Evolutionary conservation across 345 rosid genomes (phyloP).

Genomic region (Melastoma malabathricum): DNA sequence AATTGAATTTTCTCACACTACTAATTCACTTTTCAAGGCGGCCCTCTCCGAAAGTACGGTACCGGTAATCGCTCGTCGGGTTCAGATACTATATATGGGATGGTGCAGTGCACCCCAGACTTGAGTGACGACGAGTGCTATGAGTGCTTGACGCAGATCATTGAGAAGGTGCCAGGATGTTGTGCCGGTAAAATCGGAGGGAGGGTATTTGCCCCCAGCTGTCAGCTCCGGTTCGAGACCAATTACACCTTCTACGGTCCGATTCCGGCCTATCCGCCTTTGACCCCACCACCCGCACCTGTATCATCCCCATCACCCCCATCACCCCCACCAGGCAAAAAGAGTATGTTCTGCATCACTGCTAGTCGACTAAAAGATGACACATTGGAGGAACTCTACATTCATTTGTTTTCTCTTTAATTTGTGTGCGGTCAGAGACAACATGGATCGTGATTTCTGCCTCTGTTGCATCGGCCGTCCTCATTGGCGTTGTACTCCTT

Average conservation of each 20-base stretch:
- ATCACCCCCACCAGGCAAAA: not conserved
- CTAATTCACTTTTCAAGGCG: too few species aligned
- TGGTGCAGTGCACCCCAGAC: conserved; percentile 36
- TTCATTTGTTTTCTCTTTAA: too few species aligned
- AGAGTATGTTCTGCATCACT: too few species aligned
- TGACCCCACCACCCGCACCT: not conserved
- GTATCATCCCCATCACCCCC: not conserved
- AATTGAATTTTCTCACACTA: too few species aligned
- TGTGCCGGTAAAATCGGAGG: not conserved
- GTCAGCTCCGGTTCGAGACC: not conserved
- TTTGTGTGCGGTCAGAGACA: too few species aligned
- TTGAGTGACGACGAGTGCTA: conserved; percentile 8
- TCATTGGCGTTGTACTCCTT: too few species aligned
- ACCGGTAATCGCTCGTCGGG: conserved; percentile 13
- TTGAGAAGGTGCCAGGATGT: not conserved
- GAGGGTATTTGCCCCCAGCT: not conserved
- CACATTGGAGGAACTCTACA: too few species aligned
- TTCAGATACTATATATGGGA: conserved; percentile 15
- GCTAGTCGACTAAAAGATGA: too few species aligned
- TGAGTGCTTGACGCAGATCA: not conserved
- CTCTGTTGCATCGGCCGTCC: too few species aligned
- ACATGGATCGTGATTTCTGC: too few species aligned
- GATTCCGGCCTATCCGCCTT: not conserved
- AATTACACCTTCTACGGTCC: not conserved
- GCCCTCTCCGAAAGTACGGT: conserved; percentile 26